Conservation (phyloP, 306 rosid genomes). For the Ammopiptanthus mongolicus region DNA sequence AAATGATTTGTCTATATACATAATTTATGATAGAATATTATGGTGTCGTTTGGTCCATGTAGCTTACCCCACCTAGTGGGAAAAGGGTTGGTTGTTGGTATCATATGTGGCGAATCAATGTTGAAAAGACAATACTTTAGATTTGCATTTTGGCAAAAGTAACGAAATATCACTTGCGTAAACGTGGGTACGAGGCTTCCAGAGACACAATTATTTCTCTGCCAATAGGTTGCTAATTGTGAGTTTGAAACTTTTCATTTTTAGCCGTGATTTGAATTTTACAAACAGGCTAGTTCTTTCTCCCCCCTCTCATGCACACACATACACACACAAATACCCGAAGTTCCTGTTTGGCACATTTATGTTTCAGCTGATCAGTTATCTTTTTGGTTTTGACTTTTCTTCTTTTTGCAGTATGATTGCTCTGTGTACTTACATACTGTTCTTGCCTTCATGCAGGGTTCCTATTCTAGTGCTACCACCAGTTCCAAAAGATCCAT, state of each 20-base stretch:
- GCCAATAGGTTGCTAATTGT: background rate
- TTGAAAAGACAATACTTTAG: background rate
- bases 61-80: no score
- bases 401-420: background rate
- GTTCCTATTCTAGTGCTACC: slow-evolving; percentile 87
- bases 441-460: slow-evolving; percentile 35
- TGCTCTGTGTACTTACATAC: background rate
- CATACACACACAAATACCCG: background rate
- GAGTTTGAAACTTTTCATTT: background rate
- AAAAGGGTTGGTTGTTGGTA: no score
- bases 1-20: no score
- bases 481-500: slow-evolving; percentile 69
- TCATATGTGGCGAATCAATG: background rate
- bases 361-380: background rate
- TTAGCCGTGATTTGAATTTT: background rate
- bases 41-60: no score
- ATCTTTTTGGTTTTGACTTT: background rate
- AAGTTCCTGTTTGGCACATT: background rate
- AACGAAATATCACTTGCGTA: background rate
- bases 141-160: background rate
- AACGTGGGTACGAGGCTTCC: background rate
- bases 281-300: background rate
- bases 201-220: background rate
- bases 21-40: no score
- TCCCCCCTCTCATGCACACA: background rate